A percentile compares a stretch with the other conserved stretches of the same genome.
Evolutionary conservation across 352 stramenopile species (phyloP).

Genomic region (Phytophthora pinifolia): DNA sequence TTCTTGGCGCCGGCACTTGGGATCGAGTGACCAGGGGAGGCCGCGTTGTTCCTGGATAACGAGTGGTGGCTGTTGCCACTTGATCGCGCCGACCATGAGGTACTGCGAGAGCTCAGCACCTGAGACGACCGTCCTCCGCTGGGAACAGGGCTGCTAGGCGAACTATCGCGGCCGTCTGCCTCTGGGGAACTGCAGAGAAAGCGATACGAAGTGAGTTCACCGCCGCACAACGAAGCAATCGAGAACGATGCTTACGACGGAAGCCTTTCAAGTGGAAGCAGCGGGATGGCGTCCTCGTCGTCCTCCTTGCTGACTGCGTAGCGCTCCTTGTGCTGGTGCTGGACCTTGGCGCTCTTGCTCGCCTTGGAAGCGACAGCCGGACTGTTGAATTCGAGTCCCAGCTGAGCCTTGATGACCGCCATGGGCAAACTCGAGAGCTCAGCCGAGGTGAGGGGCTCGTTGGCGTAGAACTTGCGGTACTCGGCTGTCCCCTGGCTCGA

Average conservation of each 20-base stretch:
- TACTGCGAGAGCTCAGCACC: slow-evolving; percentile 18
- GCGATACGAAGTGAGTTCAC: slow-evolving; percentile 6
- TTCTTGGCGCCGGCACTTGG: slow-evolving; percentile 18
- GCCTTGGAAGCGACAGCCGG: neutral
- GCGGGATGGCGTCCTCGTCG: slow-evolving; percentile 58
- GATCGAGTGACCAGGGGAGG: slow-evolving; percentile 14
- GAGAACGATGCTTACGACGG: slow-evolving; percentile 31
- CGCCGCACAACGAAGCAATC: neutral
- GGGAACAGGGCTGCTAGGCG: slow-evolving; percentile 14
- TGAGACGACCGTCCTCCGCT: slow-evolving; percentile 14
- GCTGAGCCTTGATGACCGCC: slow-evolving; percentile 71
- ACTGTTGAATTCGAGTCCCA: slow-evolving; percentile 56
- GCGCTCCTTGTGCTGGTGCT: slow-evolving; percentile 26
- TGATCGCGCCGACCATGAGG: slow-evolving; percentile 15
- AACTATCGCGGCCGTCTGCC: slow-evolving; percentile 19
- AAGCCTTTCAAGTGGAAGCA: slow-evolving; percentile 54
- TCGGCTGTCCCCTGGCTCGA: slow-evolving; percentile 18
- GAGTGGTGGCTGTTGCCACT: slow-evolving; percentile 14
- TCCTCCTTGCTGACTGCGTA: slow-evolving; percentile 29
- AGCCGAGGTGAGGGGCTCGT: slow-evolving; percentile 61
- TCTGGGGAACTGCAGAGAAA: slow-evolving; percentile 20
- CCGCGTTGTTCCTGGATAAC: slow-evolving; percentile 27
- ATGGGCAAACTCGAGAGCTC: slow-evolving; percentile 71
- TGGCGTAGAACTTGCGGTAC: slow-evolving; percentile 68
- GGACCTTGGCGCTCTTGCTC: slow-evolving; percentile 16